phyloP scores from a whole-genome alignment of 495 filamentous ascomycete genomes.

The Xylaria intraflava region DNA sequence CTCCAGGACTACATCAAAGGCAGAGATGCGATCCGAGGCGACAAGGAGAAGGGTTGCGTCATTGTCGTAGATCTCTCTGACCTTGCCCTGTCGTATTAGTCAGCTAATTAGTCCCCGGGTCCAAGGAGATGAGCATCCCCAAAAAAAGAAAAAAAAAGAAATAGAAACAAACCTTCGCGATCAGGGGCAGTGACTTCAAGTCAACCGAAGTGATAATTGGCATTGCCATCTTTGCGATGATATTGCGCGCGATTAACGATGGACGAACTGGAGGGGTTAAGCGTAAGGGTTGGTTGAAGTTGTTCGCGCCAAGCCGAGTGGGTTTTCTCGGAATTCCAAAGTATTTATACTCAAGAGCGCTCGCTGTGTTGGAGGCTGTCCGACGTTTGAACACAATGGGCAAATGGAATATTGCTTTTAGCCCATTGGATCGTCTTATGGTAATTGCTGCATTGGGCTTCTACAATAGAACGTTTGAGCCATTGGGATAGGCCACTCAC shows the following conservation, averaged over 20 bases:
- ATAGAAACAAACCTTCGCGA: slow-evolving; percentile 11
- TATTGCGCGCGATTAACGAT: neutral
- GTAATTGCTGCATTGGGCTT: no score
- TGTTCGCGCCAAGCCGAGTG: neutral
- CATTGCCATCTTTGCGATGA: slow-evolving; percentile 6
- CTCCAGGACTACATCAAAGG: slow-evolving; percentile 85
- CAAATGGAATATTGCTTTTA: no score
- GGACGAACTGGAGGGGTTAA: neutral
- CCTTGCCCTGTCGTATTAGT: slow-evolving; percentile 52
- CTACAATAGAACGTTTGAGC: no score
- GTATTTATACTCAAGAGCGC: neutral
- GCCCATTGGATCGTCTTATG: no score
- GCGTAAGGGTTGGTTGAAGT: neutral
- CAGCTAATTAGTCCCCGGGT: neutral
- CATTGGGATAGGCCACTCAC: no score
- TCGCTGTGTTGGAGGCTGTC: no score
- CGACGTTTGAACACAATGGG: no score
- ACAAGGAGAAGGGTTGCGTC: slow-evolving; percentile 76
- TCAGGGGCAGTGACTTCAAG: slow-evolving; percentile 5
- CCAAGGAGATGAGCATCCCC: neutral
- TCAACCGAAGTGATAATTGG: slow-evolving; percentile 6
- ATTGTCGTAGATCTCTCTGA: slow-evolving; percentile 75
- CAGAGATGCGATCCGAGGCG: slow-evolving; percentile 86
- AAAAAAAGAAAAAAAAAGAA: neutral
- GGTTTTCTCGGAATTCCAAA: neutral